A percentile compares a stretch with the other conserved stretches of the same genome.
These are phyloP conservation scores for Fusarium sp. DNA, from an alignment of 2,329 filamentous ascomycete species.

Conservation along the genomic window DNA sequence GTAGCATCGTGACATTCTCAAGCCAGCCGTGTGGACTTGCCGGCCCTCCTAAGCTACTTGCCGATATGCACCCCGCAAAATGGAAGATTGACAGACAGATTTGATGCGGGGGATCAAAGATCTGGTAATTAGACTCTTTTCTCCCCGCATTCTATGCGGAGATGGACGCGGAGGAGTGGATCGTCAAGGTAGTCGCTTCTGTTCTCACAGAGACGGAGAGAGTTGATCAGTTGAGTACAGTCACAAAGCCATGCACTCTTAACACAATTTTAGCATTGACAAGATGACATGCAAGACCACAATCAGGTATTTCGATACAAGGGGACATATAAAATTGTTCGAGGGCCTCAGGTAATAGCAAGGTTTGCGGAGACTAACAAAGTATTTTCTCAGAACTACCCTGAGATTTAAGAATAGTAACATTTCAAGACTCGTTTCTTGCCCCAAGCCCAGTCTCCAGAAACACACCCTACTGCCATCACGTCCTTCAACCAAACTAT, in stretches of 20 bases:
- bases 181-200: not conserved
- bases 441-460: not conserved
- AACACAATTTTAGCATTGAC: not conserved
- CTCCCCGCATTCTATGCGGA: not conserved
- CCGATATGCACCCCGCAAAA: not conserved
- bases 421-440: not conserved
- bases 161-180: not conserved
- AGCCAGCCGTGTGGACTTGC: not conserved
- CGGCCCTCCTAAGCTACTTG: not conserved
- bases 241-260: not conserved
- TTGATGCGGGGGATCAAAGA: not conserved
- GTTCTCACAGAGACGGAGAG: not conserved
- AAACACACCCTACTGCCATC: not conserved
- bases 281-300: not conserved
- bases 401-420: not conserved
- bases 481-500: not conserved
- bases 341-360: not conserved
- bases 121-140: not conserved
- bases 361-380: not conserved
- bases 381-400: not conserved
- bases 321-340: not conserved
- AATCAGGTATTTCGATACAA: not conserved
- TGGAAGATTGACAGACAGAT: not conserved
- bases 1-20: not conserved
- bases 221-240: not conserved